Evolutionary conservation across 495 filamentous ascomycete genomes (phyloP).

Genomic region (Penicillium riverlandense): DNA sequence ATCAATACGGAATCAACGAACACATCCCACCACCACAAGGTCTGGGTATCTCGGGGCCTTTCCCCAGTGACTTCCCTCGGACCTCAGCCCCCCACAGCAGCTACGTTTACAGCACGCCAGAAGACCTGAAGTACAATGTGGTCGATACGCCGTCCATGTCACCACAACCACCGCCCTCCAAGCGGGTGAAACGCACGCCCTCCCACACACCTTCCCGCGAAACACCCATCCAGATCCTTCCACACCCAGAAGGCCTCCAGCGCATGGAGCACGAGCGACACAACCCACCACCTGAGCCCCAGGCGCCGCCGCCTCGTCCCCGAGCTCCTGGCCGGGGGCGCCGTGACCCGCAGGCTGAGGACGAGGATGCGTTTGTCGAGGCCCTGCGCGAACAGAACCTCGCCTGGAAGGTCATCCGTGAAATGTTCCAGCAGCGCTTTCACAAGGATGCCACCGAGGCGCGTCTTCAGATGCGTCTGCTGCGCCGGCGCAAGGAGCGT

Average conservation of each 20-base stretch:
- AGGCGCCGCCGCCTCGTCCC: conserved; percentile 14
- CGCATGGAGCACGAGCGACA: conserved; percentile 27
- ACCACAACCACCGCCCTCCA: conserved; percentile 16
- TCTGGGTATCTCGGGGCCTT: conserved; percentile 32
- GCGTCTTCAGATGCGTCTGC: conserved; percentile 66
- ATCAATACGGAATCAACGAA: conserved; percentile 25
- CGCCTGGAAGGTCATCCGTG: conserved; percentile 63
- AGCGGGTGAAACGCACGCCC: conserved; percentile 20
- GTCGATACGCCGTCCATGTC: conserved; percentile 18
- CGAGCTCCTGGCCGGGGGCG: conserved; percentile 36
- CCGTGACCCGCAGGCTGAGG: conserved; percentile 47
- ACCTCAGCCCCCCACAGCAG: conserved; percentile 14
- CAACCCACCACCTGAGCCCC: conserved; percentile 15
- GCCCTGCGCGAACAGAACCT: conserved; percentile 60
- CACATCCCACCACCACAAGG: conserved; percentile 21
- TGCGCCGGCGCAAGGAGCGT: conserved; percentile 54
- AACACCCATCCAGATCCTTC: conserved; percentile 28
- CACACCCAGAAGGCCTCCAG: conserved; percentile 32
- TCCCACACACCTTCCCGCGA: conserved; percentile 21
- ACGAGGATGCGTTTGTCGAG: conserved; percentile 60
- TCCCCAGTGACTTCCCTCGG: conserved; percentile 26
- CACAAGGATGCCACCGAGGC: conserved; percentile 61
- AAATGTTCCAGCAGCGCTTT: conserved; percentile 53
- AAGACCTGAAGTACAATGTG: conserved; percentile 12
- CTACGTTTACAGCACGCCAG: conserved; percentile 17